These are phyloP conservation scores for Pichia norvegensis DNA, from an alignment of 1,139 yeast genomes.

Conservation along the genomic window DNA sequence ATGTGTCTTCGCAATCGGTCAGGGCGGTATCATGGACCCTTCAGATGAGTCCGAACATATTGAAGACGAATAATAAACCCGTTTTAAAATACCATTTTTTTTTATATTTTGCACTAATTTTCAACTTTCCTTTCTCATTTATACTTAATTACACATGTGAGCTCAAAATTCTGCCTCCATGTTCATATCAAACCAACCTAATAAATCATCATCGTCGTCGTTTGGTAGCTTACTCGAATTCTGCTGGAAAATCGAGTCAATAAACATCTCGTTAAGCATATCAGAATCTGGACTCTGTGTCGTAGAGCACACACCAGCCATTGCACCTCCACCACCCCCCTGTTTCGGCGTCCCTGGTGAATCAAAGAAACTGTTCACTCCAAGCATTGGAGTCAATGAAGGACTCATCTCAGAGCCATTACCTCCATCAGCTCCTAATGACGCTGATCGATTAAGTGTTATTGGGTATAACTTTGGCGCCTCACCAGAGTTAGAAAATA, in stretches of 20 bases:
- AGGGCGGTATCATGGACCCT: slow-evolving; percentile 96
- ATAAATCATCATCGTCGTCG: slow-evolving; percentile 84
- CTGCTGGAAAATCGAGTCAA: slow-evolving; percentile 61
- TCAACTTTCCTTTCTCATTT: not conserved
- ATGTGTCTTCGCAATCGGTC: slow-evolving; percentile 90
- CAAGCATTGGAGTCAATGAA: slow-evolving; percentile 1
- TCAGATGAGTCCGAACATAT: slow-evolving; percentile 38
- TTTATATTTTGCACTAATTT: not conserved
- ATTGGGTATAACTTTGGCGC: not conserved
- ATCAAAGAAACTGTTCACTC: slow-evolving; percentile 5
- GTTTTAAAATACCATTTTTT: no score
- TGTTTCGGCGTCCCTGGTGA: not conserved
- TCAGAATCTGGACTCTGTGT: slow-evolving; percentile 24
- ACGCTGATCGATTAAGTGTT: not conserved
- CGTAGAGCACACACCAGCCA: not conserved
- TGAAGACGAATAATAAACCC: slow-evolving; percentile 61
- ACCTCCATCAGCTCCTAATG: not conserved
- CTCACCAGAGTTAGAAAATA: not conserved
- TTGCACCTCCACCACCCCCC: not conserved
- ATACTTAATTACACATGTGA: not conserved
- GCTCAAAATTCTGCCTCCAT: slow-evolving; percentile 48
- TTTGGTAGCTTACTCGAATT: slow-evolving; percentile 74
- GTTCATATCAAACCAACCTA: slow-evolving; percentile 89
- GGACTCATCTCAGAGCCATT: not conserved
- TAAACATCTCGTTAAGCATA: slow-evolving; percentile 28